phyloP scores from a whole-genome alignment of 139 green algal species.

The Trebouxia sp. region DNA sequence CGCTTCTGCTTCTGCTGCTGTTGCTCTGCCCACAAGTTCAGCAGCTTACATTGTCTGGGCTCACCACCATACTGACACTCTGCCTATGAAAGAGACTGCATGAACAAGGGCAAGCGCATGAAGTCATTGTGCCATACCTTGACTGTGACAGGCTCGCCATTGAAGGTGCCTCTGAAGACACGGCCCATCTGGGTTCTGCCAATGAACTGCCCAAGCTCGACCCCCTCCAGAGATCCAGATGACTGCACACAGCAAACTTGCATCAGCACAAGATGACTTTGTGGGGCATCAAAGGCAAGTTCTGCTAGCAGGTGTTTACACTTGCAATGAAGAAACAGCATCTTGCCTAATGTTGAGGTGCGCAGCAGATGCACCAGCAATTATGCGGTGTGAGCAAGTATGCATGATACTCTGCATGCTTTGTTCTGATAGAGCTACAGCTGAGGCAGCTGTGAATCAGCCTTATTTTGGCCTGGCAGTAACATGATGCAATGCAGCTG shows the following conservation, averaged over 20 bases:
- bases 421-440: neutral
- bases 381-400: neutral
- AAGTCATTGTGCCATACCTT: slow-evolving; percentile 52
- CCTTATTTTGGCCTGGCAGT: neutral
- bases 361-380: neutral
- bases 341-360: too few species aligned
- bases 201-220: slow-evolving; percentile 51
- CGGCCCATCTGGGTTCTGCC: slow-evolving; percentile 48
- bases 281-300: neutral
- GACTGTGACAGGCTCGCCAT: slow-evolving; percentile 69
- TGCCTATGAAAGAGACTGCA: neutral
- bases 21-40: too few species aligned
- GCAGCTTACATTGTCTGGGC: too few species aligned
- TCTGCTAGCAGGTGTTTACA: neutral
- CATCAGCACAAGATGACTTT: neutral
- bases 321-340: too few species aligned
- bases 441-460: neutral
- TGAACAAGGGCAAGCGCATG: neutral
- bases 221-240: neutral
- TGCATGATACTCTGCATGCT: neutral
- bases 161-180: slow-evolving; percentile 64
- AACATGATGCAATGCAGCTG: too few species aligned
- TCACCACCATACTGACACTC: neutral
- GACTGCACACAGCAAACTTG: neutral
- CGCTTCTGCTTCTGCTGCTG: too few species aligned